Evolutionary conservation across 2,329 filamentous ascomycete genomes (phyloP), one percentile per base, ranked within the genome.

Genomic region (Pestalotiopsis sp.): DNA sequence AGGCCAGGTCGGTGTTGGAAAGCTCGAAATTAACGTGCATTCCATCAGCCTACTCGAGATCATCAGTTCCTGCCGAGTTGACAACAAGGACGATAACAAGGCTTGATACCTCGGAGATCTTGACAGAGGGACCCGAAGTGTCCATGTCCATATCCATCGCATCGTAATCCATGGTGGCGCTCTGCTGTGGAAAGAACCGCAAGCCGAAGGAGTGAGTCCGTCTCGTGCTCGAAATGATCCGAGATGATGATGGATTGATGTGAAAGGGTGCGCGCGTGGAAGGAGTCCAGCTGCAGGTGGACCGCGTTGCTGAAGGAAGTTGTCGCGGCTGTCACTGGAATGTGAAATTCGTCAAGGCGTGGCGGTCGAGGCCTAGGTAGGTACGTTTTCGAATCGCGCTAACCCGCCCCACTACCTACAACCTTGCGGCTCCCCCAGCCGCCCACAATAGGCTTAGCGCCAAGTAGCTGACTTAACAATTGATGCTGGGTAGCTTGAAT

Each of bases 21-120:
- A 99, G 90, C 81, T 96, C 91, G 84, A 98, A 98, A 82, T 97
- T 92, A 80, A 97, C 94, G 77, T 93, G 91, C 75, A 91, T 89
- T 72, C 85, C 84, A 78, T 95, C 93, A 72, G 93, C 93, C 94
- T 97, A 74, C 20, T 68, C 41, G 63, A 45, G 62, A 14, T 31
- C 23, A 11, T 41, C 61, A 14, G 61, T 36, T 36, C 31, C 31
- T 27, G 31, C 27, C 11, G 14, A 36, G 20, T 14, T 36, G 36
- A 25, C 17, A 20, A 27, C 41, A 58, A 38, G 17, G 57, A 17
- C 64, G 56, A 17, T 12, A 23, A n/a, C 64, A 27, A 20, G 12
- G 36, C 17, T 66, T 66, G 83, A 68, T 84, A 89, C 87, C 75
- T 87, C 86, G 68, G 87, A 88, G 73, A 90, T 89, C 77, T 88